Evolutionary conservation across 1,284 basidiomycete genomes (phyloP), one percentile per base, ranked within the genome.

Genomic region (Tranzscheliella williamsii): DNA sequence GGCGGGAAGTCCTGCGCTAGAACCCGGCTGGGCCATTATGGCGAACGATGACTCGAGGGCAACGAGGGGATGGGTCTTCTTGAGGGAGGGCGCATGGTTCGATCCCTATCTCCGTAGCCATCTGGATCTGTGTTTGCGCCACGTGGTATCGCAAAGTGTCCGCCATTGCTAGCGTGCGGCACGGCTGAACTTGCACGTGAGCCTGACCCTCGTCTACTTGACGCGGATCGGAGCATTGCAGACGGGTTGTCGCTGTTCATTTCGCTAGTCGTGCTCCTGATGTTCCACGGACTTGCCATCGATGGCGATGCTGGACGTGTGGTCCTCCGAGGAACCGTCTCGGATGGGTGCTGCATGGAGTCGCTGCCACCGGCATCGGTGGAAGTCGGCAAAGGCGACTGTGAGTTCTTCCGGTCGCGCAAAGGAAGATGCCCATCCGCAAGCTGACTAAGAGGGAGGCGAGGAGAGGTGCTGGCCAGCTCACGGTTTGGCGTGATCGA

Each of bases 41-140:
- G n/a, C n/a, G n/a, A 54, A 2, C 52, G 32, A 23, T 55, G 58
- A 16, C 43, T 35, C 2, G 52, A 23, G 2, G 58, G 58, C 27
- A 62, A 23, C 4, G 52, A 62, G 4, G 58, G 58, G 16, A 62
- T 55, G 11, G 58, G 58, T 17, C 58, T 34, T 12, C 58, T 51
- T 18, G 52, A 48, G 5, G 58, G 48, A 18, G 58, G 58, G 1
- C 58, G 36, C 58, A 62, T 62, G 0, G 58, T 62, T 27, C 44
- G 24, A 32, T 62, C 58, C 20, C 35, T 47, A 18, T 62, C 52
- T 18, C 26, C 26, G 8, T 21, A 5, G 27, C n/a, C 27, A 9
- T 29, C 27, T 29, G 27, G 27, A 9, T 9, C 6, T 48, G 38
- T 24, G 18, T n/a, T 5, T 27, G 27, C 27, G 27, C 41, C 8